Evolutionary conservation across 805 yeast genomes (phyloP), one percentile per base, ranked within the genome.

Genomic region (Saturnispora sekii): DNA sequence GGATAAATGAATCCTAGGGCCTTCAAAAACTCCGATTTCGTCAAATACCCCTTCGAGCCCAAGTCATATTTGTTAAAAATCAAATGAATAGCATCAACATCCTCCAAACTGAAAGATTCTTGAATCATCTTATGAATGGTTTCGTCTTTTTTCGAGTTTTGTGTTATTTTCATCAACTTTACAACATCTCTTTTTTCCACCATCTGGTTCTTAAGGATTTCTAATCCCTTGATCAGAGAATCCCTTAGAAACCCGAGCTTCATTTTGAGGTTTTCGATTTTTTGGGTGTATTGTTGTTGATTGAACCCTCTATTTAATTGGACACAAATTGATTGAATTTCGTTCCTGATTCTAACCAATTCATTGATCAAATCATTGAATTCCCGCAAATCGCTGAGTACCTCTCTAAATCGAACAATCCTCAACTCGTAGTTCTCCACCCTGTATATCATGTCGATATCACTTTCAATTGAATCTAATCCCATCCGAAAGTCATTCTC

Each of bases 1-100:
- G 68, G 62, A 17, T 73, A 73, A 18, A 72, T 55, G 35, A 65
- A 57, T n/a, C 64, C 63, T 47, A 73, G 53, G 2, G 74, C 71
- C 0, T 65, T 66, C 3, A 62, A 56, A 48, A 73, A 74, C 53
- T 73, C 77, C 10, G 48, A 40, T 44, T 67, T 67, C 31, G 62
- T 60, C 43, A 73, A 55, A 32, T 62, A 57, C 33, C 64, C 62
- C 45, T 65, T 66, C 38, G 59, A 59, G 1, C 65, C 62, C 30
- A 54, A 58, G 46, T 61, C 65, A 46, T 67, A 67, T 46, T 64
- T 66, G 10, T 70, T 54, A 48, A 74, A 73, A 12, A 70, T 65
- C 4, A 67, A 53, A 48, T 69, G 43, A 41, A 56, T 38, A 3
- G 50, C 47, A 40, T 50, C 52, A 17, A 51, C 36, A 26, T 43